A percentile compares a stretch with the other conserved stretches of the same genome.
Evolutionary conservation across 78 protist genomes (phyloP).

Genomic region (Chrysochromulina parva): DNA sequence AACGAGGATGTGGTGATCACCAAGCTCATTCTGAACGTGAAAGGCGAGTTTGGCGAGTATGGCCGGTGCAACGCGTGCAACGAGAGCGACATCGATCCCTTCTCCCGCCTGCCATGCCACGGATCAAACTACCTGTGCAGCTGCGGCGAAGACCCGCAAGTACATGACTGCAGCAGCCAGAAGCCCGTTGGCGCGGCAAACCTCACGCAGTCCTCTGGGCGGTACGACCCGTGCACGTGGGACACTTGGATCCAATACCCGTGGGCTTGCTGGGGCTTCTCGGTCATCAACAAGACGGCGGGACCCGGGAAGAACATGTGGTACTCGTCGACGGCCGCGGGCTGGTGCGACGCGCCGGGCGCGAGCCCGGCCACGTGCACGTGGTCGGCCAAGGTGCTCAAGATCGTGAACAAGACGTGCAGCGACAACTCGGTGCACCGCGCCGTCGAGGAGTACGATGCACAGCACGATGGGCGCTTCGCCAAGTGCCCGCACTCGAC

Average conservation of each 20-base stretch:
- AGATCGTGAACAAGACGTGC: background rate
- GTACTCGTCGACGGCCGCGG: background rate
- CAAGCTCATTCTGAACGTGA: background rate
- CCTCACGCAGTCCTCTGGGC: too few relatives aligned
- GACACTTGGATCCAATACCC: background rate
- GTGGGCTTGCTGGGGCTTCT: background rate
- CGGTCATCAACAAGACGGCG: background rate
- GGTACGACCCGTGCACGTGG: background rate
- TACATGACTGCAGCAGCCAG: background rate
- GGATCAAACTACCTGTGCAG: background rate
- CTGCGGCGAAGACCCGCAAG: background rate
- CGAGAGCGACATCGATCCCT: background rate
- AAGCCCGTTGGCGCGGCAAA: background rate
- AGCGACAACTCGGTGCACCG: background rate
- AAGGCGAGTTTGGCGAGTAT: background rate
- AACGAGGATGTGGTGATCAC: background rate
- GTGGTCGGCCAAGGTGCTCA: background rate
- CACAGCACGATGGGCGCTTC: background rate
- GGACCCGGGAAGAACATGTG: background rate
- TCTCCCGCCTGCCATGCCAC: background rate
- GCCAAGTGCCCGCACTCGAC: background rate
- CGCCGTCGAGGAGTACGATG: background rate
- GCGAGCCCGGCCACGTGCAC: background rate
- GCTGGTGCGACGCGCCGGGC: background rate
- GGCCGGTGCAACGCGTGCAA: background rate